Conservation (phyloP, 768 basidiomycete species). For the Hebeloma cylindrosporum region DNA sequence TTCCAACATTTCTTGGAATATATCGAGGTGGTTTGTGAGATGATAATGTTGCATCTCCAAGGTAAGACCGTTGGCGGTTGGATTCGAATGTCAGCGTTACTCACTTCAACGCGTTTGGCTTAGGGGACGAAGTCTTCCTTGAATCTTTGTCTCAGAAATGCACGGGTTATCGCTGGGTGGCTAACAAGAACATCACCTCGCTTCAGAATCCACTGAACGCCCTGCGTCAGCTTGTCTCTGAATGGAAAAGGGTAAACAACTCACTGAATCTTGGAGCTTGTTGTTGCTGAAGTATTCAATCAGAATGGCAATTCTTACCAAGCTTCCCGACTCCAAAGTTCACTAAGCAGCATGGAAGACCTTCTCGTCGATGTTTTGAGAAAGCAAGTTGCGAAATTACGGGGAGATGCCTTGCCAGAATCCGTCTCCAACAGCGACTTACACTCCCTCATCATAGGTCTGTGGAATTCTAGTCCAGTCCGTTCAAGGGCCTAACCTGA, state of each 20-base stretch:
- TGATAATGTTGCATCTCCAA: constrained; percentile 23
- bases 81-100: neutral
- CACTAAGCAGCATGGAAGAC: constrained; percentile 14
- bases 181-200: neutral
- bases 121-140: constrained; percentile 30
- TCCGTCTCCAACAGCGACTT: constrained; percentile 19
- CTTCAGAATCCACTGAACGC: constrained; percentile 8
- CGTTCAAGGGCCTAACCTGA: neutral
- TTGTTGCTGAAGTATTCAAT: neutral
- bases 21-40: constrained; percentile 20
- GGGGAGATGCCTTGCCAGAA: constrained; percentile 15
- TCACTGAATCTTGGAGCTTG: neutral
- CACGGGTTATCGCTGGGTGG: neutral
- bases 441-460: constrained; percentile 24
- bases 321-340: constrained; percentile 1
- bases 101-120: neutral
- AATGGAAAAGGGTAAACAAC: constrained; percentile 19
- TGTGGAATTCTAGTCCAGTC: neutral
- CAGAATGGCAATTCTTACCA: constrained; percentile 14
- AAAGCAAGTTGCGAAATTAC: constrained; percentile 21
- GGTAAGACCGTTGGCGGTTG: constrained; percentile 11
- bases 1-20: constrained; percentile 25
- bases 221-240: constrained; percentile 6
- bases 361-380: constrained; percentile 13
- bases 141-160: constrained; percentile 8